Percentiles rank a stretch among this genome's conserved stretches.
Conservation (phyloP, 192 early-diverging fungal genomes). For the Coemansia umbellata region DNA sequence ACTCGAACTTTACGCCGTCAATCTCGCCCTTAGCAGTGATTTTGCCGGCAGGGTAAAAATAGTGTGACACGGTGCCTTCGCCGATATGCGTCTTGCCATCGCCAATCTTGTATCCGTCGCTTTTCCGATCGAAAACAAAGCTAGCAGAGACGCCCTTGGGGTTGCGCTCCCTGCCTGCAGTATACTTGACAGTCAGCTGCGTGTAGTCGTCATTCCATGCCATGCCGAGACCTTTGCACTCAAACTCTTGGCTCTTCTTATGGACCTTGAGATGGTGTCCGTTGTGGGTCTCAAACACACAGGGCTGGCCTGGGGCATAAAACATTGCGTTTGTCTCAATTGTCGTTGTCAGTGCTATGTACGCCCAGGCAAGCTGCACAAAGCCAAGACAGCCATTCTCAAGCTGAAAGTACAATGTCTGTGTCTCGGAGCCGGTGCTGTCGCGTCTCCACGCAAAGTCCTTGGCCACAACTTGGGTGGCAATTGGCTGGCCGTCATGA, state of each 20-base stretch:
- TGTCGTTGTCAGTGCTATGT: slow-evolving; percentile 65
- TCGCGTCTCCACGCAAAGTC: slow-evolving; percentile 71
- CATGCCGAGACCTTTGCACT: slow-evolving; percentile 73
- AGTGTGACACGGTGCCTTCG: slow-evolving; percentile 60
- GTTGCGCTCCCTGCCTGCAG: slow-evolving; percentile 51
- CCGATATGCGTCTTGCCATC: slow-evolving; percentile 78
- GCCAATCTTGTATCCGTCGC: slow-evolving; percentile 77
- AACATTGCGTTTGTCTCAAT: slow-evolving; percentile 74
- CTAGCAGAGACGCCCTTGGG: slow-evolving; percentile 62
- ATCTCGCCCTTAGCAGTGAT: slow-evolving; percentile 71
- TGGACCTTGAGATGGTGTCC: slow-evolving; percentile 68
- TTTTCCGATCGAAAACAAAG: slow-evolving; percentile 63
- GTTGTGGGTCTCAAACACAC: slow-evolving; percentile 69
- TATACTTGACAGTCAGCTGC: slow-evolving; percentile 41
- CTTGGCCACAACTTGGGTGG: slow-evolving; percentile 49
- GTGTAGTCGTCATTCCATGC: slow-evolving; percentile 50
- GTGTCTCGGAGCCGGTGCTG: slow-evolving; percentile 81
- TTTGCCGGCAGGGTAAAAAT: slow-evolving; percentile 78
- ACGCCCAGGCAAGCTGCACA: slow-evolving; percentile 89
- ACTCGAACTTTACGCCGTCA: slow-evolving; percentile 58
- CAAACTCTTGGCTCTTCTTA: slow-evolving; percentile 67
- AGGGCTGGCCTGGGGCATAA: slow-evolving; percentile 59
- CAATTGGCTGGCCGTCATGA: slow-evolving; percentile 47
- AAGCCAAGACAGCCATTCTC: slow-evolving; percentile 74
- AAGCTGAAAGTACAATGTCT: slow-evolving; percentile 79